Evolutionary conservation across 2,329 filamentous ascomycete genomes (phyloP).

Genomic region (Cordyceps pruinosa): DNA sequence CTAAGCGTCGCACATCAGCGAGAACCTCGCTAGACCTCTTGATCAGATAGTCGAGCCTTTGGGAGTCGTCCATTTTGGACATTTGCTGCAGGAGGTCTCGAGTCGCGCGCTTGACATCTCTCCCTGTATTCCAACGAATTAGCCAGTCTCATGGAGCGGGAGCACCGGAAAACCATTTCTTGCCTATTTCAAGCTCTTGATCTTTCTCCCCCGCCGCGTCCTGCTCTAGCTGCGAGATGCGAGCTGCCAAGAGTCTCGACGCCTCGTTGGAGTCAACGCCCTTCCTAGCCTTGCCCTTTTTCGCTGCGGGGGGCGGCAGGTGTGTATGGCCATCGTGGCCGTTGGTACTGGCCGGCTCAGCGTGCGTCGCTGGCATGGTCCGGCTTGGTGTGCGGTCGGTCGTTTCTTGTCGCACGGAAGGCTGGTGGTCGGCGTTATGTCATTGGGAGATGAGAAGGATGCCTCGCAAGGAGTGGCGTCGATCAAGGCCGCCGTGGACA

Average conservation of each 20-base stretch:
- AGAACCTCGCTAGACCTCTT: constrained; percentile 88
- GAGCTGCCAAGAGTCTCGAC: constrained; percentile 82
- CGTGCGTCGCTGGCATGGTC: constrained; percentile 34
- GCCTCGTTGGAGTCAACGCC: constrained; percentile 78
- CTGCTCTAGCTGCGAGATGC: constrained; percentile 91
- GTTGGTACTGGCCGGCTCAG: constrained; percentile 36
- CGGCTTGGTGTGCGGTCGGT: constrained; percentile 15
- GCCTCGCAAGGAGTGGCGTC: background rate
- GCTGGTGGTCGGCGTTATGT: constrained; percentile 6
- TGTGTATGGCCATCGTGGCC: constrained; percentile 34
- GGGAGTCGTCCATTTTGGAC: constrained; percentile 85
- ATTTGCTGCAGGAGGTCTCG: constrained; percentile 83
- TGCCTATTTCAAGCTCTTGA: constrained; percentile 86
- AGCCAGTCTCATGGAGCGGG: background rate
- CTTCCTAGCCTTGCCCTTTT: constrained; percentile 83
- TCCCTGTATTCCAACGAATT: constrained; percentile 51
- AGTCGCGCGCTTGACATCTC: constrained; percentile 89
- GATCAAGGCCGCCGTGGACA: background rate
- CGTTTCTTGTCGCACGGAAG: constrained; percentile 13
- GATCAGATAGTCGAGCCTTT: constrained; percentile 83
- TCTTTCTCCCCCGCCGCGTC: constrained; percentile 92
- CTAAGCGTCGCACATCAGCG: constrained; percentile 89
- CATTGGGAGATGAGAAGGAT: background rate
- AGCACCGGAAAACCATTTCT: background rate
- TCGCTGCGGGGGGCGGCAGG: constrained; percentile 42